phyloP scores from a whole-genome alignment of 75 land plant genomes.

The Selaginella moellendorffii region DNA sequence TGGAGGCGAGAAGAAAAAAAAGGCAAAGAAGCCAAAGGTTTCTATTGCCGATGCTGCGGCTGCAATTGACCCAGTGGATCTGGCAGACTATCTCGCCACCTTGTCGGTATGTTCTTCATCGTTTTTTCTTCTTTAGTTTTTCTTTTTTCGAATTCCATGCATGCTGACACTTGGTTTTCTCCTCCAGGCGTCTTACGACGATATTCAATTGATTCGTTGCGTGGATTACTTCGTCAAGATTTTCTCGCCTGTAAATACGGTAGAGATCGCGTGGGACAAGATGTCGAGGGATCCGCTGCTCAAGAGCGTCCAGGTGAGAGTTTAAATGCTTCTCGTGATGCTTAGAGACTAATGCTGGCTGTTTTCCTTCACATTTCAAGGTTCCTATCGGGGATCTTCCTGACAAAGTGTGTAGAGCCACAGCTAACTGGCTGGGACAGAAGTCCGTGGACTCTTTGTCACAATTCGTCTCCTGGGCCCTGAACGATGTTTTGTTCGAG shows the following conservation, averaged over 20 bases:
- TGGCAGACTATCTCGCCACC: constrained; percentile 42
- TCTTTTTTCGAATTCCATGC: neutral
- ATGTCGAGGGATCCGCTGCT: constrained; percentile 66
- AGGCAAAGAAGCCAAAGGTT: constrained; percentile 87
- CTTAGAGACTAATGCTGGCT: neutral
- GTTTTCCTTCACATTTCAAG: constrained; percentile 22
- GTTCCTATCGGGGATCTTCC: constrained; percentile 60
- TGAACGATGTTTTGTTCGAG: constrained; percentile 54
- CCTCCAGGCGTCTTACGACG: constrained; percentile 2
- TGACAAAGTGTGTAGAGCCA: constrained; percentile 55
- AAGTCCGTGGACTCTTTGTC: constrained; percentile 47
- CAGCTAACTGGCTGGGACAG: constrained; percentile 68
- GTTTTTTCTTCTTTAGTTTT: neutral
- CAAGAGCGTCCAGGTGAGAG: constrained; percentile 53
- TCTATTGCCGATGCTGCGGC: constrained; percentile 74
- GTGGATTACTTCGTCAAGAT: constrained; percentile 81
- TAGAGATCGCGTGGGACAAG: constrained; percentile 75
- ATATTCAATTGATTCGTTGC: constrained; percentile 74
- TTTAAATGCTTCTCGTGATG: constrained; percentile 9
- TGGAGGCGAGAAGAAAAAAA: constrained; percentile 29
- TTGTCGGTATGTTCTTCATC: constrained; percentile 34
- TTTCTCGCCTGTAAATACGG: constrained; percentile 39
- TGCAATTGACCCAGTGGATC: constrained; percentile 51
- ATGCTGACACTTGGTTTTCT: neutral
- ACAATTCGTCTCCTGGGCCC: constrained; percentile 48